phyloP scores from a whole-genome alignment of 2,329 filamentous ascomycete species.

The Venturia aucupariae region DNA sequence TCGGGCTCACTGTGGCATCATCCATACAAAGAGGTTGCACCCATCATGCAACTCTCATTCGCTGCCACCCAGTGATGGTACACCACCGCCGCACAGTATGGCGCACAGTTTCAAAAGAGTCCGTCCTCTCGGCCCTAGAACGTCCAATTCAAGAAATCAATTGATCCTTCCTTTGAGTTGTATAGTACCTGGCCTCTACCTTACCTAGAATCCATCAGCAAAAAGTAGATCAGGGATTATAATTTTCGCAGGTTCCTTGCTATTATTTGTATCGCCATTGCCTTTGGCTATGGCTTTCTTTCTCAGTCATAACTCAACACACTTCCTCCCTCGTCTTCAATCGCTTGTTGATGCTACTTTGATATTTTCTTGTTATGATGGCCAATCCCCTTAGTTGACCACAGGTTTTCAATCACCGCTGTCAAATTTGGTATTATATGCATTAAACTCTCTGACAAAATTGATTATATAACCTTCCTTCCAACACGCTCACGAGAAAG shows the following conservation, averaged over 20 bases:
- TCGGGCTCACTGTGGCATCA: background rate
- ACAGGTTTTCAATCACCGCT: too few relatives aligned
- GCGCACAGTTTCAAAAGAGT: background rate
- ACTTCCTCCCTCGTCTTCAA: too few relatives aligned
- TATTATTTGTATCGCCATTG: background rate
- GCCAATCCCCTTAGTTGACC: too few relatives aligned
- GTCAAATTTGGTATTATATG: too few relatives aligned
- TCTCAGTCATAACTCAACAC: background rate
- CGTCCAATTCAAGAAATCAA: background rate
- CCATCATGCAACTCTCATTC: background rate
- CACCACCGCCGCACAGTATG: background rate
- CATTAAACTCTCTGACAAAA: too few relatives aligned
- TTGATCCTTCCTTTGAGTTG: background rate
- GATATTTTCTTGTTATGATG: too few relatives aligned
- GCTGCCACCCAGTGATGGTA: background rate
- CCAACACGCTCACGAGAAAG: background rate
- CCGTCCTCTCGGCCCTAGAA: background rate
- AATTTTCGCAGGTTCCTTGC: background rate
- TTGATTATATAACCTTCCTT: background rate
- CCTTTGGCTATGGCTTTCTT: background rate
- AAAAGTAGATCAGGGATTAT: background rate
- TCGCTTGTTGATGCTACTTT: too few relatives aligned
- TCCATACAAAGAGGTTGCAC: background rate
- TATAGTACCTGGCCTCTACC: background rate
- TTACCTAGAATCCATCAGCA: too few relatives aligned